Conservation (phyloP, 2,329 filamentous ascomycete genomes). For the Nannizziopsis arthrosporioides region DNA sequence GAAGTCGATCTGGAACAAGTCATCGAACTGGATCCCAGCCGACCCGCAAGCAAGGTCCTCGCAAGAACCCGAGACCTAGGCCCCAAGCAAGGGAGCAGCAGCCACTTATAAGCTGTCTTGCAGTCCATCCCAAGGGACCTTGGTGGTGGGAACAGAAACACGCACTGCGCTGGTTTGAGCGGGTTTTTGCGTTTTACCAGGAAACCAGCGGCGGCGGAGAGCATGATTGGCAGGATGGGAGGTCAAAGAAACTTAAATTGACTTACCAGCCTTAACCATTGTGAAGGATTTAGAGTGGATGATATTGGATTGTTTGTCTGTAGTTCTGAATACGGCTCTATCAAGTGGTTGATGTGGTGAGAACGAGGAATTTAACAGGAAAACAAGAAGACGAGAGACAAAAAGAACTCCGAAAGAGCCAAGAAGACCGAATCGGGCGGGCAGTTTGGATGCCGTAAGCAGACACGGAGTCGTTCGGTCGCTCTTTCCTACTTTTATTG, state of each 20-base stretch:
- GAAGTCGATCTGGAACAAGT: background rate
- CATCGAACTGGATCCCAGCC: background rate
- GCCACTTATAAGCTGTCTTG: slow-evolving; percentile 4
- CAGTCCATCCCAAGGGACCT: slow-evolving; percentile 9
- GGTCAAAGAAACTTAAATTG: slow-evolving; percentile 3
- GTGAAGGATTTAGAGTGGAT: slow-evolving; percentile 46
- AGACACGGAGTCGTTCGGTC: too few species aligned
- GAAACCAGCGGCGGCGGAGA: background rate
- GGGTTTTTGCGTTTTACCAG: slow-evolving; percentile 6
- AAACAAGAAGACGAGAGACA: too few species aligned
- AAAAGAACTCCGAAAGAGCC: too few species aligned
- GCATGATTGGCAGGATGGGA: slow-evolving; percentile 12
- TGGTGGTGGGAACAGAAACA: slow-evolving; percentile 2
- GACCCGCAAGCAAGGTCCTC: background rate
- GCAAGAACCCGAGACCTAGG: too few species aligned
- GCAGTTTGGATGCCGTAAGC: too few species aligned
- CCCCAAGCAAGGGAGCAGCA: background rate
- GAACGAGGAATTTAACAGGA: too few species aligned
- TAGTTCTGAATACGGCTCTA: too few species aligned
- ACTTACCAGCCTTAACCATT: slow-evolving; percentile 98
- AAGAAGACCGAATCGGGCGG: too few species aligned
- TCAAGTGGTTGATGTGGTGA: too few species aligned
- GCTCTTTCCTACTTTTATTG: too few species aligned
- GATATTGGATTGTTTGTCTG: background rate
- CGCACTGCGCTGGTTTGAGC: slow-evolving; percentile 7